Conservation (phyloP, 345 rosid species). For the Leavenworthia alabamica region DNA sequence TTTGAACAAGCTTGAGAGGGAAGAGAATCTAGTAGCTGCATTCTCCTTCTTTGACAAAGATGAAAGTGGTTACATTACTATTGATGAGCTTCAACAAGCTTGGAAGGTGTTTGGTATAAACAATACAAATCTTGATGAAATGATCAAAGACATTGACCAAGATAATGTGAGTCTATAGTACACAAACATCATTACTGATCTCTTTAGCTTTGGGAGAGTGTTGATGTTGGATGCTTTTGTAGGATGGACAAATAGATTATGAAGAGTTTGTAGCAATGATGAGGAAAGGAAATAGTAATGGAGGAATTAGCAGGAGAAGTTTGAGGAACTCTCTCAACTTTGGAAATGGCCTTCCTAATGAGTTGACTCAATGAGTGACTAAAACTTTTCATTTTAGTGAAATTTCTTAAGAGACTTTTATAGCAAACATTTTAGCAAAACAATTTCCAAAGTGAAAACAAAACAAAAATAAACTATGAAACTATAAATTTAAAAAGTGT, state of each 20-base stretch:
- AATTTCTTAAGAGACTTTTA: neutral
- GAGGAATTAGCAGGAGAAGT: slow-evolving; percentile 51
- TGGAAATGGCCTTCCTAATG: slow-evolving; percentile 35
- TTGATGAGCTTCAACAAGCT: slow-evolving; percentile 70
- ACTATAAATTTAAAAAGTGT: slow-evolving; percentile 6
- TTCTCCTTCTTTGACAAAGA: slow-evolving; percentile 79
- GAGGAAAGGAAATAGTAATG: slow-evolving; percentile 64
- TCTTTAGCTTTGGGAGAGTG: neutral
- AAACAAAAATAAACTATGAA: slow-evolving; percentile 1
- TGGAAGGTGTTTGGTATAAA: slow-evolving; percentile 68
- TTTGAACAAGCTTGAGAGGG: slow-evolving; percentile 68
- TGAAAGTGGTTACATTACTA: slow-evolving; percentile 71
- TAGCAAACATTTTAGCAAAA: neutral
- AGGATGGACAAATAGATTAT: slow-evolving; percentile 77
- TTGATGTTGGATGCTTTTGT: slow-evolving; percentile 14
- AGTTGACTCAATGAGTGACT: slow-evolving; percentile 8
- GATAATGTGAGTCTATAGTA: slow-evolving; percentile 57
- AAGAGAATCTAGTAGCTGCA: slow-evolving; percentile 64
- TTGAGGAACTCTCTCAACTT: slow-evolving; percentile 48
- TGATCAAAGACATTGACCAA: slow-evolving; percentile 79
- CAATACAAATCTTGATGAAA: slow-evolving; percentile 63
- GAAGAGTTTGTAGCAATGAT: slow-evolving; percentile 75
- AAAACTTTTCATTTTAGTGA: neutral
- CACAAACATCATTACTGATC: slow-evolving; percentile 1
- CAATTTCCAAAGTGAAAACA: slow-evolving; percentile 3